Percentiles rank a stretch among this genome's conserved stretches.
These are phyloP conservation scores for Starmerella gropengiesseri DNA, from an alignment of 805 yeast species.

Conservation along the genomic window DNA sequence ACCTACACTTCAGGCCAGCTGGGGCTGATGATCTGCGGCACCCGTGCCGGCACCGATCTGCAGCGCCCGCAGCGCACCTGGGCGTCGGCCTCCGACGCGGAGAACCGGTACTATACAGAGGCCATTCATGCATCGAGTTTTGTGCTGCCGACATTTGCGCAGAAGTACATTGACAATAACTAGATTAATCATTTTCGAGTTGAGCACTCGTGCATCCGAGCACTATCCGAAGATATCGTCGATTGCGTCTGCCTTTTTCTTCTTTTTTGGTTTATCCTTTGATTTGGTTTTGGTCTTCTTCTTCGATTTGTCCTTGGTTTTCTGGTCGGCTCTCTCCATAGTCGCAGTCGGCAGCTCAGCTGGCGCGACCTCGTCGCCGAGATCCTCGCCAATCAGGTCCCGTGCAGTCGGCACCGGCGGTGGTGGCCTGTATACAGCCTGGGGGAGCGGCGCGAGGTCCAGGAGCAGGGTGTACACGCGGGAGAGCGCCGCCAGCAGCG, in stretches of 20 bases:
- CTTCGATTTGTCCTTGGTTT: not conserved
- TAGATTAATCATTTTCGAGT: not conserved
- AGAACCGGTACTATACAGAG: slow-evolving; percentile 72
- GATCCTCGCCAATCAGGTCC: not conserved
- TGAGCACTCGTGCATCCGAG: not conserved
- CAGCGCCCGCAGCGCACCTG: slow-evolving; percentile 57
- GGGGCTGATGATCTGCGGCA: slow-evolving; percentile 95
- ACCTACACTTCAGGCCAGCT: slow-evolving; percentile 96
- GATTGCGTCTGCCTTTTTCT: slow-evolving; percentile 45
- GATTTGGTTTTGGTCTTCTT: not conserved
- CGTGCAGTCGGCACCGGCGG: not conserved
- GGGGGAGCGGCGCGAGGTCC: slow-evolving; percentile 4
- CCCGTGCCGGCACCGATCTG: slow-evolving; percentile 55
- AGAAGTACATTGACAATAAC: slow-evolving; percentile 35
- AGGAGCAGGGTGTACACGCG: slow-evolving; percentile 31
- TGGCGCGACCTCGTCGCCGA: slow-evolving; percentile 4
- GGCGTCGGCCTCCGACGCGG: slow-evolving; percentile 48
- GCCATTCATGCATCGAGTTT: slow-evolving; percentile 80
- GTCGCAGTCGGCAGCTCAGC: too few species aligned
- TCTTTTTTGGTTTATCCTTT: slow-evolving; percentile 28
- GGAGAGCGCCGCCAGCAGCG: slow-evolving; percentile 48
- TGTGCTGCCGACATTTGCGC: slow-evolving; percentile 86
- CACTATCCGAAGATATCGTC: slow-evolving; percentile 67
- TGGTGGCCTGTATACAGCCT: too few species aligned
- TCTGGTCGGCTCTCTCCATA: too few species aligned